phyloP scores from a whole-genome alignment of 257 asterid genomes.

The Nicotiana obtusifolia region DNA sequence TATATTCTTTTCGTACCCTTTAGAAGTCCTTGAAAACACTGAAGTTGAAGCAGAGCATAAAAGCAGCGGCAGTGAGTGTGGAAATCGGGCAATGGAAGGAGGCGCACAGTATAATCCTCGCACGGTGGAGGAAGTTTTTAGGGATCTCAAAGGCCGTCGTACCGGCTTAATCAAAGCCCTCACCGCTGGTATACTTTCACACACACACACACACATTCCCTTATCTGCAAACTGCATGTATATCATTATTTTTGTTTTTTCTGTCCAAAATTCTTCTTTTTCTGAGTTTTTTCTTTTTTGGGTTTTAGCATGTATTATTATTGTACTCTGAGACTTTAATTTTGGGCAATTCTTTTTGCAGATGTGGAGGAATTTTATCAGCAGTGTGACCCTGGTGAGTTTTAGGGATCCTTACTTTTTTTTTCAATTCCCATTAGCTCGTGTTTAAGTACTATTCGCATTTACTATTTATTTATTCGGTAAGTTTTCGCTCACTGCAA shows the following conservation, averaged over 20 bases:
- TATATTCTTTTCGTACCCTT: not conserved
- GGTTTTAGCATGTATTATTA: not conserved
- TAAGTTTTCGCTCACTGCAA: not conserved
- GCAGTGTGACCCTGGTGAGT: slow-evolving; percentile 19
- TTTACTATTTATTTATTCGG: not conserved
- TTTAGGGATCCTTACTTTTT: not conserved
- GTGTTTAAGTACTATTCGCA: not conserved
- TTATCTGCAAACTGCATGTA: not conserved
- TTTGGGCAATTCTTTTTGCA: not conserved
- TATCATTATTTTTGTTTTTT: not conserved
- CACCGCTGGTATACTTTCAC: slow-evolving; percentile 16
- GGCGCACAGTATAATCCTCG: slow-evolving; percentile 25
- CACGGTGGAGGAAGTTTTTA: slow-evolving; percentile 24
- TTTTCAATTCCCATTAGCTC: not conserved
- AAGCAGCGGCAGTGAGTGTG: not conserved
- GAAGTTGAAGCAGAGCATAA: not conserved
- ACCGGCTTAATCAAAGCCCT: slow-evolving; percentile 27
- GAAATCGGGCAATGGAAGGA: slow-evolving; percentile 16
- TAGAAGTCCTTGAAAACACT: not conserved
- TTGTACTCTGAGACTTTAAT: not conserved
- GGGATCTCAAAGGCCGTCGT: slow-evolving; percentile 23
- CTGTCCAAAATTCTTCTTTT: not conserved
- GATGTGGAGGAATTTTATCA: slow-evolving; percentile 17
- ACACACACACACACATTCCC: not conserved
- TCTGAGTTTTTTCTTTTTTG: not conserved